phyloP scores from a whole-genome alignment of 225 moss, liverwort and hornwort species.

The Polytrichum commune region DNA sequence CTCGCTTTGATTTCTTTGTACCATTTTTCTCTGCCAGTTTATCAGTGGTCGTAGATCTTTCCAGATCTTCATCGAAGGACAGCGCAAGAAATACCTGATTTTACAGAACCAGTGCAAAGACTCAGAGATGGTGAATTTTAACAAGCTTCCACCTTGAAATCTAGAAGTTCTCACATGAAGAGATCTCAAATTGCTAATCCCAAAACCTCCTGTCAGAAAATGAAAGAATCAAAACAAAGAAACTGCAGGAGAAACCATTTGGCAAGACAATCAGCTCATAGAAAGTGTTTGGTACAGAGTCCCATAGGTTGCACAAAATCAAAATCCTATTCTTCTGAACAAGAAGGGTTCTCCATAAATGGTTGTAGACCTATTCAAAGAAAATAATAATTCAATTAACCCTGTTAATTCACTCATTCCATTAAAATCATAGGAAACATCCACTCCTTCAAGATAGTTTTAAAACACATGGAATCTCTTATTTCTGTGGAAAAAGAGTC shows the following conservation, averaged over 20 bases:
- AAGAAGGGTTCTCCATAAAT: too few relatives aligned
- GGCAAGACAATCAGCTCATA: too few relatives aligned
- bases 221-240: too few relatives aligned
- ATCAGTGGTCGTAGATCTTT: constrained; percentile 62
- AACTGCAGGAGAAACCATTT: too few relatives aligned
- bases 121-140: not conserved
- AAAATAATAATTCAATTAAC: not conserved
- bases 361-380: too few relatives aligned
- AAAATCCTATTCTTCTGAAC: too few relatives aligned
- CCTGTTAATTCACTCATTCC: not conserved
- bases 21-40: constrained; percentile 49
- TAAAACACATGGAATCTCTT: constrained; percentile 30
- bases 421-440: not conserved
- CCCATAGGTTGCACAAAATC: too few relatives aligned
- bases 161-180: too few relatives aligned
- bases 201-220: too few relatives aligned
- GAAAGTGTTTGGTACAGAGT: too few relatives aligned
- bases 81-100: constrained; percentile 74
- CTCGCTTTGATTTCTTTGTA: constrained; percentile 70
- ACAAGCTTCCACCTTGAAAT: not conserved
- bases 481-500: too few relatives aligned
- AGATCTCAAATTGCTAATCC: too few relatives aligned
- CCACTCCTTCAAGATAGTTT: not conserved
- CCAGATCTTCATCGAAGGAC: constrained; percentile 79
- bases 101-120: not conserved